These are phyloP conservation scores for Penicillium sp. DNA, from an alignment of 2,329 filamentous ascomycete genomes.

Conservation along the genomic window DNA sequence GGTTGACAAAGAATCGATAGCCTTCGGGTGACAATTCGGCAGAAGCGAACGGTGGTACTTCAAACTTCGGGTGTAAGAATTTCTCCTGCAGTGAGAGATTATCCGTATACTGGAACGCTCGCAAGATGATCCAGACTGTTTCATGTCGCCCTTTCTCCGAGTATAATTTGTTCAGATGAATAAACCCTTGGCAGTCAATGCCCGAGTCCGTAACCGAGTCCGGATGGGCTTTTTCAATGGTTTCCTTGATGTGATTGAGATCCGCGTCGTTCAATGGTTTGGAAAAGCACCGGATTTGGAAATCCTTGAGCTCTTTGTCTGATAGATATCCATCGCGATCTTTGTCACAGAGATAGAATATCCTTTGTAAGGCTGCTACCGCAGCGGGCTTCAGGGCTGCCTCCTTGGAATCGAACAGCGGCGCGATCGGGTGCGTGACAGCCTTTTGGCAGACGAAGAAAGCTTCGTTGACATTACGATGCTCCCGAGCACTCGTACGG, in stretches of 20 bases:
- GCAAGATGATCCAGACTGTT: conserved; percentile 95
- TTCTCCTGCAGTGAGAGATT: conserved; percentile 87
- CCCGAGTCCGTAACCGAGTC: conserved; percentile 65
- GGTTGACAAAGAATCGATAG: conserved; percentile 95
- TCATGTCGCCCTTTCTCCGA: conserved; percentile 97
- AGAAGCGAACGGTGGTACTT: conserved; percentile 87
- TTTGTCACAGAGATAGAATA: conserved; percentile 95
- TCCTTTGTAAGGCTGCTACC: conserved; percentile 77
- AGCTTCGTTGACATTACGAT: conserved; percentile 91
- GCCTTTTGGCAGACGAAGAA: conserved; percentile 99
- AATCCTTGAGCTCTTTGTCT: conserved; percentile 85
- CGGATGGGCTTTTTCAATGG: conserved; percentile 69
- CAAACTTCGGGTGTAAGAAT: conserved; percentile 90
- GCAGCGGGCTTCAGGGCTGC: conserved; percentile 82
- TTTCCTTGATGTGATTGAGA: conserved; percentile 84
- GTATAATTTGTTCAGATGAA: conserved; percentile 92
- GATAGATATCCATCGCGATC: conserved; percentile 93
- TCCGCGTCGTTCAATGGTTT: conserved; percentile 80
- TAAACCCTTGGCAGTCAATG: conserved; percentile 78
- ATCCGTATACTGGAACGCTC: conserved; percentile 95
- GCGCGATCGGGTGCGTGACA: conserved; percentile 94
- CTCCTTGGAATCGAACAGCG: conserved; percentile 96
- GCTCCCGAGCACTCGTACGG: conserved; percentile 84
- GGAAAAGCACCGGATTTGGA: conserved; percentile 89
- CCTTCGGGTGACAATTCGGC: conserved; percentile 91